These are phyloP conservation scores for Penicillium bialowiezense DNA, from an alignment of 495 filamentous ascomycete genomes.

Conservation along the genomic window DNA sequence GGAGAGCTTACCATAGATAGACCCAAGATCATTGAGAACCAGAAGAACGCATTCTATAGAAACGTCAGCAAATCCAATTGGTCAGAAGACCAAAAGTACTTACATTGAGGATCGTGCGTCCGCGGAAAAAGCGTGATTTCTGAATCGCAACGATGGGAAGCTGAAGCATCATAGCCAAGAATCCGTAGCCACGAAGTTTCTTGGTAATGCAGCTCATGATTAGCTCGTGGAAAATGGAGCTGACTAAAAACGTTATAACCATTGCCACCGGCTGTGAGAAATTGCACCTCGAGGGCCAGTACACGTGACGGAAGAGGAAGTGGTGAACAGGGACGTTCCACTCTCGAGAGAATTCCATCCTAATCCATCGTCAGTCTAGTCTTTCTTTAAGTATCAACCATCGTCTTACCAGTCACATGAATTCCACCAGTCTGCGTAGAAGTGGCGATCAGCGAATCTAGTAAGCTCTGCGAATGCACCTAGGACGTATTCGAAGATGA, in stretches of 20 bases:
- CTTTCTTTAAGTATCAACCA: no score
- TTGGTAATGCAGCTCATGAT: slow-evolving; percentile 98
- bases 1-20: slow-evolving; percentile 68
- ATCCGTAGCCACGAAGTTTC: slow-evolving; percentile 92
- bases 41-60: slow-evolving; percentile 78
- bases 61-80: neutral
- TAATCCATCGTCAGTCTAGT: no score
- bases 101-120: slow-evolving; percentile 72
- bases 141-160: slow-evolving; percentile 91
- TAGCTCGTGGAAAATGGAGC: slow-evolving; percentile 85
- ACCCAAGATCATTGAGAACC: slow-evolving; percentile 92
- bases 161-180: slow-evolving; percentile 93
- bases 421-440: slow-evolving; percentile 97
- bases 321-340: slow-evolving; percentile 99
- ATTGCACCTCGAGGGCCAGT: slow-evolving; percentile 70
- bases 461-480: slow-evolving; percentile 94
- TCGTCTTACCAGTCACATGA: slow-evolving; percentile 55
- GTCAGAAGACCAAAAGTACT: slow-evolving; percentile 19
- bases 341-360: slow-evolving; percentile 95
- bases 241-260: slow-evolving; percentile 88
- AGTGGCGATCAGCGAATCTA: slow-evolving; percentile 89
- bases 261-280: slow-evolving; percentile 79
- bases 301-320: slow-evolving; percentile 94
- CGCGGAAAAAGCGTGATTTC: slow-evolving; percentile 69
- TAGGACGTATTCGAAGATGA: slow-evolving; percentile 95